phyloP scores from a whole-genome alignment of 2,329 filamentous ascomycete genomes.

The Talaromyces piceae region DNA sequence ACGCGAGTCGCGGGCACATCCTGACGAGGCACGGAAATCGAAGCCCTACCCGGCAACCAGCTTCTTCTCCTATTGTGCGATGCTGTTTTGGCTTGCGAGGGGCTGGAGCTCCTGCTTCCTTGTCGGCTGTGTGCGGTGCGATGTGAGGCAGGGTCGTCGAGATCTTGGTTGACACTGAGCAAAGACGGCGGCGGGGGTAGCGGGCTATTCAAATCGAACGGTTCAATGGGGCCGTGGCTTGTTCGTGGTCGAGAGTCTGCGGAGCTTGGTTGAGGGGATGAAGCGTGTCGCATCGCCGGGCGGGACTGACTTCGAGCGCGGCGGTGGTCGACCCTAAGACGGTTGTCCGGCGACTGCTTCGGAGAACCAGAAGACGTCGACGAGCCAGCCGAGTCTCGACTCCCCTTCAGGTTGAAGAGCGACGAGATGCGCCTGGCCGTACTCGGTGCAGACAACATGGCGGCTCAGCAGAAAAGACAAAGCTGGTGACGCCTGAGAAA shows the following conservation, averaged over 20 bases:
- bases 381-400: conserved; percentile 22
- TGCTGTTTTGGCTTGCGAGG: conserved; percentile 20
- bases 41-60: conserved; percentile 37
- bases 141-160: conserved; percentile 22
- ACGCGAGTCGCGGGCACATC: not conserved
- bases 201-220: conserved; percentile 21
- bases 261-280: conserved; percentile 23
- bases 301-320: conserved; percentile 24
- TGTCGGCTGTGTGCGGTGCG: conserved; percentile 28
- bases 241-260: conserved; percentile 21
- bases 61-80: conserved; percentile 31
- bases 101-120: conserved; percentile 23
- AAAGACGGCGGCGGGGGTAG: conserved; percentile 36
- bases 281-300: conserved; percentile 25
- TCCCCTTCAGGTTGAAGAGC: conserved; percentile 35
- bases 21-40: not conserved
- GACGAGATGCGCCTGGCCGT: conserved; percentile 40
- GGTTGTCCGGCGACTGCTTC: conserved; percentile 13
- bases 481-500: not conserved
- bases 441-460: conserved; percentile 36
- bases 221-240: conserved; percentile 19
- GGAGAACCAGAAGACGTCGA: conserved; percentile 23
- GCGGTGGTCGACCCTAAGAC: conserved; percentile 14
- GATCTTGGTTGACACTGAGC: conserved; percentile 29
- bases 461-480: not conserved